These are phyloP conservation scores for Candida orba DNA, from an alignment of 805 yeast genomes.

Conservation along the genomic window DNA sequence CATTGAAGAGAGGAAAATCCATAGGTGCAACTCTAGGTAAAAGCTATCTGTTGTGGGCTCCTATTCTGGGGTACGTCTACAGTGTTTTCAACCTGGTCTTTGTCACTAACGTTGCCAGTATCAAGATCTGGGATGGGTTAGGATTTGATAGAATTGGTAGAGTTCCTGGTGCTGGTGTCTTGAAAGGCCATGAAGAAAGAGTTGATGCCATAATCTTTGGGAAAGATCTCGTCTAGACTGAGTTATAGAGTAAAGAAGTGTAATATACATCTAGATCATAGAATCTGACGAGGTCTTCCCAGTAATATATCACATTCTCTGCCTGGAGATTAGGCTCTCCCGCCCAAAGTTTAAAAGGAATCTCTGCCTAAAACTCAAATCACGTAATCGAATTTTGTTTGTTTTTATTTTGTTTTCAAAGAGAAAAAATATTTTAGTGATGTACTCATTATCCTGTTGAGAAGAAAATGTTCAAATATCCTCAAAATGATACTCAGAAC, in stretches of 20 bases:
- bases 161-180: conserved; percentile 63
- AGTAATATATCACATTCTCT: too few relatives aligned
- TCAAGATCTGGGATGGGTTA: conserved; percentile 71
- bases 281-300: too few relatives aligned
- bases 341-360: too few relatives aligned
- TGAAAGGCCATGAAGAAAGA: conserved; percentile 50
- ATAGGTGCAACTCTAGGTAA: conserved; percentile 67
- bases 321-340: too few relatives aligned
- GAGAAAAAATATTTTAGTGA: too few relatives aligned
- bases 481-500: neutral
- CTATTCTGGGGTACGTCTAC: conserved; percentile 68
- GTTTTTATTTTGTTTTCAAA: too few relatives aligned
- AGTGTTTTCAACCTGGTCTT: conserved; percentile 86
- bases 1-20: conserved; percentile 52
- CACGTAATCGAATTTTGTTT: too few relatives aligned
- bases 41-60: conserved; percentile 65
- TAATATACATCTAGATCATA: too few relatives aligned
- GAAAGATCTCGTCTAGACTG: conserved; percentile 36
- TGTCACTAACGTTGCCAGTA: conserved; percentile 70
- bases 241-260: too few relatives aligned
- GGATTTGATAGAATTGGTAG: conserved; percentile 78
- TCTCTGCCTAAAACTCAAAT: too few relatives aligned
- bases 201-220: conserved; percentile 77
- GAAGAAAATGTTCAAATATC: conserved; percentile 1
- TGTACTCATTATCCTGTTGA: too few relatives aligned